Evolutionary conservation across 352 stramenopile species (phyloP), one percentile per base, ranked within the genome.

Genomic region (Plasmopara viticola): DNA sequence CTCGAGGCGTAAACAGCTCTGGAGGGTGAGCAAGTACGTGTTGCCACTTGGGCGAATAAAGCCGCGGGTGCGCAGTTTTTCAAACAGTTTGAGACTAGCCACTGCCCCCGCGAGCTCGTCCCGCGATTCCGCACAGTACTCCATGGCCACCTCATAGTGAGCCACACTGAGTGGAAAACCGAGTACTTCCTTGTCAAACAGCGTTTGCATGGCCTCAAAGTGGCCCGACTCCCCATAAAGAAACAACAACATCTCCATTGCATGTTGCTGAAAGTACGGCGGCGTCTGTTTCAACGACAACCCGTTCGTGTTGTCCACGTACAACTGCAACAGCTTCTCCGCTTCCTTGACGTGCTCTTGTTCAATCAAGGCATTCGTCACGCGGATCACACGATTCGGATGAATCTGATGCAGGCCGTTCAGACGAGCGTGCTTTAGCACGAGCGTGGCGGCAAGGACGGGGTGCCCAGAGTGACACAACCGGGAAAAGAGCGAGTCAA

Each of bases 1-100:
- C 20, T 74, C 62, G 12, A 90, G 68, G 17, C 58, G 59, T 28
- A 74, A 33, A 48, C 76, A 90, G 48, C 66, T 84, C 54, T 78
- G 74, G 15, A 93, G 64, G 9, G 78, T 82, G n/a, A 84, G 44
- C 52, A 82, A 51, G 58, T 91, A 93, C 18, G 86, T 71, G 48
- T 78, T 64, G 20, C 80, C 83, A 38, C 83, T 90, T 8, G 83
- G 83, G 17, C 84, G 79, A 50, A 93, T 66, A 51, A 90, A 90
- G 12, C 55, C 51, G 28, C 84, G 70, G 30, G 78, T 75, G 20
- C 78, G 78, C 33, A 93, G 66, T 47, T 70, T 57, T 62, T 91
- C 77, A 35, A 91, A 93, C 44, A 93, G 57, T 57, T 80, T 75
- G 47, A 93, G 60, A 44, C 67, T 77, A 34, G 78, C 52, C 13